Percentiles rank a stretch among this genome's conserved stretches.
These are phyloP conservation scores for Cardiospermum halicacabum DNA, from an alignment of 345 rosid species.

Conservation along the genomic window DNA sequence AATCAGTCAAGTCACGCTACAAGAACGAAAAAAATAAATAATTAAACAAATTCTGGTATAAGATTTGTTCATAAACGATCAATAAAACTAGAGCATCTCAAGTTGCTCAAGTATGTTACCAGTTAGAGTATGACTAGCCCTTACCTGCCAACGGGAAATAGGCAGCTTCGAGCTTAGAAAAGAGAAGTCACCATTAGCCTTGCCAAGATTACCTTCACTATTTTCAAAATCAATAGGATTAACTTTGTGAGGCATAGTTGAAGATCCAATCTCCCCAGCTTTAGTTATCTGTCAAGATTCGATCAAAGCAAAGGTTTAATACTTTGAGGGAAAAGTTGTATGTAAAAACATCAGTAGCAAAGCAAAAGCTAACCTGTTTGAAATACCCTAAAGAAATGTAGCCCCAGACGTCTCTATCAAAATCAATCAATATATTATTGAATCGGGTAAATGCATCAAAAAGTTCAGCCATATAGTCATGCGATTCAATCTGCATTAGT, in stretches of 20 bases:
- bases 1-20: conserved; percentile 95
- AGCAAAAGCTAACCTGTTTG: conserved; percentile 57
- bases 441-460: conserved; percentile 50
- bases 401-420: conserved; percentile 87
- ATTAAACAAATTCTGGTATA: background rate
- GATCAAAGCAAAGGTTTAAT: conserved; percentile 2
- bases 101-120: background rate
- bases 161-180: conserved; percentile 78
- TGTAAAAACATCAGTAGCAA: background rate
- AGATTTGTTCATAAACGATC: background rate
- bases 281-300: conserved; percentile 64
- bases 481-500: conserved; percentile 82
- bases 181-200: conserved; percentile 72
- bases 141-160: conserved; percentile 91
- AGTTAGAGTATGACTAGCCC: conserved; percentile 1
- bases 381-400: conserved; percentile 83
- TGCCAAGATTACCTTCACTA: conserved; percentile 94
- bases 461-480: conserved; percentile 80
- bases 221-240: conserved; percentile 96
- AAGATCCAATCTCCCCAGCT: conserved; percentile 90
- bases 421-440: conserved; percentile 64
- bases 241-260: conserved; percentile 98
- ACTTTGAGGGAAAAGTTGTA: background rate
- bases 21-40: conserved; percentile 13
- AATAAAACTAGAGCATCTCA: conserved; percentile 1